Percentiles rank a stretch among this genome's conserved stretches.
Evolutionary conservation across 192 early-diverging fungal species (phyloP).

Genomic region (Gryganskiella cystojenkinii): DNA sequence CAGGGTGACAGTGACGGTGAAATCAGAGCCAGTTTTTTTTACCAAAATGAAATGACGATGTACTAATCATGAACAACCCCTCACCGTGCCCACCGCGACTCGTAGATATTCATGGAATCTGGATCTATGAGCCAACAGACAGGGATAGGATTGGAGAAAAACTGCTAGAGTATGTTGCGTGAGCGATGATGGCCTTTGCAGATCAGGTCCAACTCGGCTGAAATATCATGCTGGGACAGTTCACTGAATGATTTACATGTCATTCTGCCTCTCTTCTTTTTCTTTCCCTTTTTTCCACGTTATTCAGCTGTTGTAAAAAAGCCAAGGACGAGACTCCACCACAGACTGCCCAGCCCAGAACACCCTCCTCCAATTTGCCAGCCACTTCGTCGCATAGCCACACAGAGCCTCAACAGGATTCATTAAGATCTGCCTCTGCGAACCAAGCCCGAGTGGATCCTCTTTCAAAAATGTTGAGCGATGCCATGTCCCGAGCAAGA

Average conservation of each 20-base stretch:
- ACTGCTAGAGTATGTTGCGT: conserved; percentile 60
- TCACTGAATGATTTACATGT: background rate
- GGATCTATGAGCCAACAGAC: conserved; percentile 82
- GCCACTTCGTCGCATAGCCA: background rate
- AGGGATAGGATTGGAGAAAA: conserved; percentile 66
- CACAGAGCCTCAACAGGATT: background rate
- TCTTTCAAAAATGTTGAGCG: conserved; percentile 35
- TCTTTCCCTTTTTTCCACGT: background rate
- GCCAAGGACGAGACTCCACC: conserved; percentile 20
- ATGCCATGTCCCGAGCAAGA: conserved; percentile 39
- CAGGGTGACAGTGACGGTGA: background rate
- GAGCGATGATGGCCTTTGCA: no score
- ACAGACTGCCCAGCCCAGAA: background rate
- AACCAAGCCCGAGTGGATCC: conserved; percentile 16
- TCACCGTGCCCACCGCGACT: no score
- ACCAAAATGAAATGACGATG: no score
- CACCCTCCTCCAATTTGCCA: background rate
- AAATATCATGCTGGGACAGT: background rate
- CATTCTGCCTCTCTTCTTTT: background rate
- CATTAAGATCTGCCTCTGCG: background rate
- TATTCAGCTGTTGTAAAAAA: conserved; percentile 29
- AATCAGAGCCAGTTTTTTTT: background rate
- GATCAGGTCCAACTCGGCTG: no score
- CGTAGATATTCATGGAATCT: conserved; percentile 75
- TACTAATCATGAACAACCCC: background rate